Percentiles rank a stretch among this genome's conserved stretches.
phyloP scores from a whole-genome alignment of 2,329 filamentous ascomycete genomes.

The Alternaria hordeiaustralica region DNA sequence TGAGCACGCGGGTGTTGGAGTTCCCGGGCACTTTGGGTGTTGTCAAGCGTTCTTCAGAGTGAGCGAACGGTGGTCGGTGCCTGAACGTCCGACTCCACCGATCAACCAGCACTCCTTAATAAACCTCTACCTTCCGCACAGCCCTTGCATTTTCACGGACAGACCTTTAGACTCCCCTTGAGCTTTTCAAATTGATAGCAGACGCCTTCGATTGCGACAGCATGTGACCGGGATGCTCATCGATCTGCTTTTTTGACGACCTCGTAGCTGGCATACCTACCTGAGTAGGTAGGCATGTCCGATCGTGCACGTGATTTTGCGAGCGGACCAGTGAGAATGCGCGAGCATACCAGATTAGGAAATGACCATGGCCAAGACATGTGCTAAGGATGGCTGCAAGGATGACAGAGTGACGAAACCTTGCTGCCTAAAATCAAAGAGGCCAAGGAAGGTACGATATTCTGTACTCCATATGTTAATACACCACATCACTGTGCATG shows the following conservation, averaged over 20 bases:
- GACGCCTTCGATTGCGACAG: neutral
- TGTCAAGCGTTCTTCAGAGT: no score
- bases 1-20: no score
- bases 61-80: neutral
- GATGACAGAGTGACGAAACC: neutral
- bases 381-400: neutral
- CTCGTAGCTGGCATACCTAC: neutral
- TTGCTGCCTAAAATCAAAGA: neutral
- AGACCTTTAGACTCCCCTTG: neutral
- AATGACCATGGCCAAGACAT: neutral
- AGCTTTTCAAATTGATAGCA: neutral
- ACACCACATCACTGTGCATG: no score
- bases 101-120: neutral
- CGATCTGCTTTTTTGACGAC: neutral
- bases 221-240: neutral
- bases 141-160: neutral
- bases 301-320: neutral
- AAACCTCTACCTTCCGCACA: neutral
- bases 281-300: no score
- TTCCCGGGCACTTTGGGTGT: no score
- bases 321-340: neutral
- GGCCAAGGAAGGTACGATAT: neutral
- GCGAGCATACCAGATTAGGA: neutral
- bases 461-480: neutral
- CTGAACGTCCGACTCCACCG: neutral